Evolutionary conservation across 2,329 filamentous ascomycete species (phyloP).

Genomic region (Aphanoascus verrucosus): DNA sequence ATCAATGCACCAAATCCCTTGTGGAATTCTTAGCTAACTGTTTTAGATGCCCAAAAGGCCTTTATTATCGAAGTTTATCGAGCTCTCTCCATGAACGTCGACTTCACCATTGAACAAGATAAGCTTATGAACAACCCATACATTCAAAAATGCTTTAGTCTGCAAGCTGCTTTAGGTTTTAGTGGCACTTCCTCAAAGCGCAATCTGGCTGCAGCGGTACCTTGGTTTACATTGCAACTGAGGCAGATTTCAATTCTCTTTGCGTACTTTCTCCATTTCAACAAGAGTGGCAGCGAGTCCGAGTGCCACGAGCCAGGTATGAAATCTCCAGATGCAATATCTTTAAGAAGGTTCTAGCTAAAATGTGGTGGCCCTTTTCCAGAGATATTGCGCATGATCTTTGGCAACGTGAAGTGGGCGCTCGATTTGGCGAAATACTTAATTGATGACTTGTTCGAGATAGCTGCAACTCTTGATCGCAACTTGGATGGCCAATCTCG

Average conservation of each 20-base stretch:
- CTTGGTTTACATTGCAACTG: conserved; percentile 63
- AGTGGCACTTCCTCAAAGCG: conserved; percentile 52
- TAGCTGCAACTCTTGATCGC: conserved; percentile 33
- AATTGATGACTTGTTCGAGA: conserved; percentile 42
- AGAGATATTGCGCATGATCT: conserved; percentile 63
- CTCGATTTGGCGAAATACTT: conserved; percentile 53
- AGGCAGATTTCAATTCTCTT: conserved; percentile 56
- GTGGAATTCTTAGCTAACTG: neutral
- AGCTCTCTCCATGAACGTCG: conserved; percentile 61
- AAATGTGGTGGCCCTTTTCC: neutral
- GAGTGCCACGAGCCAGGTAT: conserved; percentile 49
- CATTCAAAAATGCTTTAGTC: conserved; percentile 65
- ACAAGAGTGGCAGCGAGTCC: conserved; percentile 41
- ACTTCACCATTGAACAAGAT: conserved; percentile 73
- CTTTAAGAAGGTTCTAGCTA: neutral
- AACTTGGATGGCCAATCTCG: conserved; percentile 19
- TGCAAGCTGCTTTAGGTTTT: conserved; percentile 69
- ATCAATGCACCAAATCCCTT: conserved; percentile 20
- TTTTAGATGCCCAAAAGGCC: conserved; percentile 48
- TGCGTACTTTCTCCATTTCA: conserved; percentile 55
- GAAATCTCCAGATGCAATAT: neutral
- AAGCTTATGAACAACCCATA: conserved; percentile 60
- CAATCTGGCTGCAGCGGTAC: conserved; percentile 59
- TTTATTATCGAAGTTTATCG: conserved; percentile 58
- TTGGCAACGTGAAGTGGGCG: conserved; percentile 68